Base-by-base conservation (phyloP, 1,139 yeast genomes). In the Pichia sorboxylosa region DNA sequence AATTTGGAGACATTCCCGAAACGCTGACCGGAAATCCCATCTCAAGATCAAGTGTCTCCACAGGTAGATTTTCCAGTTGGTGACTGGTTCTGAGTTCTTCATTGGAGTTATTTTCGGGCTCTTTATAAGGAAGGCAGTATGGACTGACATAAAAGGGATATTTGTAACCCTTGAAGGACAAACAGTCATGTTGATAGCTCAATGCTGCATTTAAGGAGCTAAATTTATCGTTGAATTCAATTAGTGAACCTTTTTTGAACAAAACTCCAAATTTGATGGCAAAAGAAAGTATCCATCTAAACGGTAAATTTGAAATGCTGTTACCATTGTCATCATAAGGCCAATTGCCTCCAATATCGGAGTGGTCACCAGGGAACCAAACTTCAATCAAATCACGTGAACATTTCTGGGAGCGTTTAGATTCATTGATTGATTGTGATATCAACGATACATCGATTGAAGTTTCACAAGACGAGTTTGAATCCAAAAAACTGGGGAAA, bases 291-390 rank as follows among this genome's bases (percentile, higher is more conserved):
- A 75, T 69, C 82, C 82, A 75, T 37, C 76, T 57, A 16, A 75
- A 52, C 0, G 81, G 55, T 11, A 72, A 42, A 41, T 69, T 62
- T 0, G 71, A 55, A 11, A 64, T 33, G 25, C 49, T 49, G 29
- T 59, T 64, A 3, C 65, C 63, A 27, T 56, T 45, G 3, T 44
- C 36, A 42, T 66, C 69, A 4, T 61, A 52, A 1, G 57, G 50
- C 72, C 75, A 71, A 4, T 79, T 78, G 3, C 82, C 82, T 2
- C 83, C 82, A 38, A 71, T 54, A 48, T 75, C 82, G 4, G 76
- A 62, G 50, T 75, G 83, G 46, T 70, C 71, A 1, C 83, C 83
- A 1, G 79, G 69, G 45, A 75, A 76, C 74, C 76, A 74, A 30
- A 67, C 49, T 46, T 73, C 79, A 6, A 65, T 44, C 15, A 69